A percentile compares a stretch with the other conserved stretches of the same genome.
Conservation (phyloP, 345 rosid genomes). For the Syzygium grande region DNA sequence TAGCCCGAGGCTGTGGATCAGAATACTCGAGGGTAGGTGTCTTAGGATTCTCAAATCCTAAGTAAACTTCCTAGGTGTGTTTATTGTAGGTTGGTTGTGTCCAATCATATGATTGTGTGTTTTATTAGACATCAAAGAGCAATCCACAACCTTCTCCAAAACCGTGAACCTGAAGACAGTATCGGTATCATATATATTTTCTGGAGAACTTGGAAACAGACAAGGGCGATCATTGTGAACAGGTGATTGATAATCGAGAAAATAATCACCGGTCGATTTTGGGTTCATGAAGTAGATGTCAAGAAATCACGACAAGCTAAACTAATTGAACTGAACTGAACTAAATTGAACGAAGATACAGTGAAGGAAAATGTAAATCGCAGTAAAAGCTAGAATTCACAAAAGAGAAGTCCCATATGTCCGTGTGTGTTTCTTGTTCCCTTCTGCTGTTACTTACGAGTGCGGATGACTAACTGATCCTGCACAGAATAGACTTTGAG, state of each 20-base stretch:
- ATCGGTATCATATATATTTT: not conserved
- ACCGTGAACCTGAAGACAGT: not conserved
- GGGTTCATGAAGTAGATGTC: not conserved
- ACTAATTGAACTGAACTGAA: not conserved
- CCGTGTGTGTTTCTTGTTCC: not conserved
- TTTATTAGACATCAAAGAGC: not conserved
- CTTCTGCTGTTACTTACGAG: not conserved
- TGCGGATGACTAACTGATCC: not conserved
- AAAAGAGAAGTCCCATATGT: not conserved
- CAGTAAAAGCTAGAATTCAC: not conserved
- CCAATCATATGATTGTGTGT: too few species aligned
- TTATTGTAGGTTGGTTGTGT: not conserved
- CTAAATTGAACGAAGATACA: not conserved
- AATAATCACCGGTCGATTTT: not conserved
- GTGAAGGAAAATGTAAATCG: not conserved
- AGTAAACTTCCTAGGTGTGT: not conserved
- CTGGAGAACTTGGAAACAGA: not conserved
- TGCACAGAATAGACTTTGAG: not conserved
- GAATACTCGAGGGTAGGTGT: not conserved
- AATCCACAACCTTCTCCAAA: not conserved
- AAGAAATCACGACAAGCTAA: not conserved
- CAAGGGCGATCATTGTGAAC: not conserved
- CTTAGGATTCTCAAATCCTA: not conserved
- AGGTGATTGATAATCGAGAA: not conserved
- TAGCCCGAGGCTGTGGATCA: not conserved